Conservation (phyloP, 129 eudicot genomes). For the Pseudognaphalium luteoalbum region DNA sequence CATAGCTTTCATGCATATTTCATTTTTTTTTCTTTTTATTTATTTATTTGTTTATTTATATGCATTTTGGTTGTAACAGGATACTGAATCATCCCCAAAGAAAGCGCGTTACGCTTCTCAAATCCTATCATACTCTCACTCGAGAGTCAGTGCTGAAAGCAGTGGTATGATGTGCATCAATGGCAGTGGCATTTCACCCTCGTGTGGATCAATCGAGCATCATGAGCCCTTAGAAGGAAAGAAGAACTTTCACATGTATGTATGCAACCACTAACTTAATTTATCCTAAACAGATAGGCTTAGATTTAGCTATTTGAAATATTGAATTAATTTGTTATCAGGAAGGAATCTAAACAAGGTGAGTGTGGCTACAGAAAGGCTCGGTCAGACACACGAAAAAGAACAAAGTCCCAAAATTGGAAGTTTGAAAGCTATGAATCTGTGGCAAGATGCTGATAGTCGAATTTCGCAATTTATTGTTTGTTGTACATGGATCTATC, state of each 20-base stretch:
- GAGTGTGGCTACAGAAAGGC: conserved; percentile 43
- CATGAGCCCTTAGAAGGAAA: background rate
- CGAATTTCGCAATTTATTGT: background rate
- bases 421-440: conserved; percentile 39
- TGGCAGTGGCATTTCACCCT: conserved; percentile 38
- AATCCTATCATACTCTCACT: conserved; percentile 38
- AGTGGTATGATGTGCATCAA: conserved; percentile 27
- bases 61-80: conserved; percentile 25
- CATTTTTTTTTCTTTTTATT: background rate
- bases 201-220: conserved; percentile 22
- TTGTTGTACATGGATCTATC: conserved; percentile 42
- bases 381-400: conserved; percentile 40
- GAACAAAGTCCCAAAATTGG: conserved; percentile 37
- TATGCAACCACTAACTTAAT: no score
- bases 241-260: no score
- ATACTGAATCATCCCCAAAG: conserved; percentile 35
- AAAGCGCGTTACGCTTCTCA: conserved; percentile 25
- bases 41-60: background rate
- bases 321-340: no score
- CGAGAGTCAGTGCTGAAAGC: conserved; percentile 46
- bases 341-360: conserved; percentile 45
- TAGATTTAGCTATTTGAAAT: no score
- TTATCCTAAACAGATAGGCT: no score
- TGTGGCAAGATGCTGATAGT: conserved; percentile 41
- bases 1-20: background rate